Evolutionary conservation across 2,329 filamentous ascomycete genomes (phyloP).

Genomic region (Samsoniella hepiali): DNA sequence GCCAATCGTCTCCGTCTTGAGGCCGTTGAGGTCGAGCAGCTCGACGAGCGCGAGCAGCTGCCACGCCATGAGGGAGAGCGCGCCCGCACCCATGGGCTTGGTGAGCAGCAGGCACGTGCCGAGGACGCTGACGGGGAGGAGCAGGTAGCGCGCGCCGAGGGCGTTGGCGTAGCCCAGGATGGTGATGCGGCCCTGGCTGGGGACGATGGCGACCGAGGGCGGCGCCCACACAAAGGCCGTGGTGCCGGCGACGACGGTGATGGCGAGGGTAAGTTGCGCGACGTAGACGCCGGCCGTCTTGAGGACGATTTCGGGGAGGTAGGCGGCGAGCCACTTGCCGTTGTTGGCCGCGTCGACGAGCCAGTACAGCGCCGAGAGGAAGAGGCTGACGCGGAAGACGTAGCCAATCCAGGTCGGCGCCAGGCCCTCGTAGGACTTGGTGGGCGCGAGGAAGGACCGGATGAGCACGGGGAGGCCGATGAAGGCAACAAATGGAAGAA

Average conservation of each 20-base stretch:
- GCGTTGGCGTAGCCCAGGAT: conserved; percentile 90
- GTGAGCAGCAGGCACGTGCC: conserved; percentile 75
- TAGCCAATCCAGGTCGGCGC: conserved; percentile 81
- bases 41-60: conserved; percentile 79
- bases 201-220: conserved; percentile 73
- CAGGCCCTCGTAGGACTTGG: conserved; percentile 82
- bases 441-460: conserved; percentile 76
- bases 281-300: conserved; percentile 74
- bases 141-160: conserved; percentile 85
- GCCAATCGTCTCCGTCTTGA: conserved; percentile 70
- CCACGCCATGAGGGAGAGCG: conserved; percentile 78
- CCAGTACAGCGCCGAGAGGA: conserved; percentile 82
- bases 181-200: conserved; percentile 58
- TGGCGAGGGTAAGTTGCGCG: conserved; percentile 74
- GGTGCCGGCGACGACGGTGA: conserved; percentile 79
- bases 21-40: conserved; percentile 57
- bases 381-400: conserved; percentile 71
- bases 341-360: conserved; percentile 85
- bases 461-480: conserved; percentile 70
- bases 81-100: conserved; percentile 90
- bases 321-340: conserved; percentile 67
- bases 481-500: conserved; percentile 72
- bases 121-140: conserved; percentile 76
- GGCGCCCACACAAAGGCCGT: conserved; percentile 83
- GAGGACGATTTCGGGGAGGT: conserved; percentile 55